Evolutionary conservation across 129 eudicot genomes (phyloP).

Genomic region (Pittosporum tobira): DNA sequence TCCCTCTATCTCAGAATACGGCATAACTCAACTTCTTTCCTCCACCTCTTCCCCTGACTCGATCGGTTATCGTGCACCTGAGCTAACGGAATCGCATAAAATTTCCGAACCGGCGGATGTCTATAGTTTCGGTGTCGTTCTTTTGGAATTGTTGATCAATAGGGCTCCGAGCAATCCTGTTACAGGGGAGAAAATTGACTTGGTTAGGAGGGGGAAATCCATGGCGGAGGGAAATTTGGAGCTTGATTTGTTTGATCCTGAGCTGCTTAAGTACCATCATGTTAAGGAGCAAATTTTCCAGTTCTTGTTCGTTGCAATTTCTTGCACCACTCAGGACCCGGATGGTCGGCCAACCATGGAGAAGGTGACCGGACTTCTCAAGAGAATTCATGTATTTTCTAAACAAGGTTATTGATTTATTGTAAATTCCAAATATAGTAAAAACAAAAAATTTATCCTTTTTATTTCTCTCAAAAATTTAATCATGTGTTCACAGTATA

Average conservation of each 20-base stretch:
- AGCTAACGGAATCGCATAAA: conserved; percentile 28
- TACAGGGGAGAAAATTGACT: conserved; percentile 32
- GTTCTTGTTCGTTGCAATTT: conserved; percentile 39
- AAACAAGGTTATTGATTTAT: background rate
- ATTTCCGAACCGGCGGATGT: conserved; percentile 44
- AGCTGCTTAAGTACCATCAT: conserved; percentile 18
- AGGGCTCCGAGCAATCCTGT: conserved; percentile 28
- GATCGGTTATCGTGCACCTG: conserved; percentile 47
- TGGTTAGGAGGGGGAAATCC: conserved; percentile 30
- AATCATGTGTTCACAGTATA: no score
- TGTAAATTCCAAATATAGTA: background rate
- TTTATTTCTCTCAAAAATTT: no score
- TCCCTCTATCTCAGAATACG: conserved; percentile 34
- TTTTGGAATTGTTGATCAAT: conserved; percentile 41
- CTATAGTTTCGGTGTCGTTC: conserved; percentile 44
- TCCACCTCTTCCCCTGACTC: conserved; percentile 17
- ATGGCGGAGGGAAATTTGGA: conserved; percentile 31
- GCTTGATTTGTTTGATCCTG: conserved; percentile 27
- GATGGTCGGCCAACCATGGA: conserved; percentile 31
- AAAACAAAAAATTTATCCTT: no score
- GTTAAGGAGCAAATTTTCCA: conserved; percentile 28
- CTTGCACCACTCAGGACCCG: conserved; percentile 39
- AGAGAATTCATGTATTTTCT: conserved; percentile 21
- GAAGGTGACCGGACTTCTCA: conserved; percentile 23
- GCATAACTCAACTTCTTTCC: conserved; percentile 37